A percentile compares a stretch with the other conserved stretches of the same genome.
phyloP scores from a whole-genome alignment of 1,284 basidiomycete species.

The Vanrija humicola region DNA sequence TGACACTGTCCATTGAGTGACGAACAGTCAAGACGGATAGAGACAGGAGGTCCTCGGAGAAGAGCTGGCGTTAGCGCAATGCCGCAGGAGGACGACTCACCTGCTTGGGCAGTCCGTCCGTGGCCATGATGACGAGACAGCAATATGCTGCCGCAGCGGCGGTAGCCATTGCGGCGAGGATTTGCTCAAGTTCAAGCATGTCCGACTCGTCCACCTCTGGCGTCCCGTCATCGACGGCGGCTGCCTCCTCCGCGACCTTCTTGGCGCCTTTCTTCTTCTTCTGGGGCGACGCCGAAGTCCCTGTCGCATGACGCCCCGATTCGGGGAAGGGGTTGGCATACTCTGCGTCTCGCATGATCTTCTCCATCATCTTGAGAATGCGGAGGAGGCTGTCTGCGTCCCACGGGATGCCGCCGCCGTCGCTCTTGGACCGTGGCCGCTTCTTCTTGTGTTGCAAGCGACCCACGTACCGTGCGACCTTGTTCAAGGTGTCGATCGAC shows the following conservation, averaged over 20 bases:
- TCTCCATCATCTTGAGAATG: conserved; percentile 68
- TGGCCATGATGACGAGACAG: conserved; percentile 68
- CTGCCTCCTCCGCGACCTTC: conserved; percentile 35
- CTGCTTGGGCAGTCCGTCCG: conserved; percentile 76
- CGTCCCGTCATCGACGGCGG: not conserved
- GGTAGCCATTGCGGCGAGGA: conserved; percentile 61
- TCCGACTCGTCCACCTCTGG: conserved; percentile 50
- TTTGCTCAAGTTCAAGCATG: conserved; percentile 53
- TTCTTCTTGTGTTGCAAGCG: conserved; percentile 24
- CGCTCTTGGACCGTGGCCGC: conserved; percentile 11
- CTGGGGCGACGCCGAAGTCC: conserved; percentile 1
- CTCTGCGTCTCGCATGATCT: conserved; percentile 68
- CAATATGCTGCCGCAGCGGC: conserved; percentile 77
- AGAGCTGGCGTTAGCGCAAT: conserved; percentile 56
- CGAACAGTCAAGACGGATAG: conserved; percentile 72
- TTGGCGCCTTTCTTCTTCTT: conserved; percentile 52
- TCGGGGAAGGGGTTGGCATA: conserved; percentile 64
- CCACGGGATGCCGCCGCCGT: conserved; percentile 32
- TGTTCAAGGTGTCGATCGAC: conserved; percentile 59
- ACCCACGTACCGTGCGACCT: conserved; percentile 51
- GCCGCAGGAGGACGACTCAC: conserved; percentile 50
- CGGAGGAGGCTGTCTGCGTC: conserved; percentile 61
- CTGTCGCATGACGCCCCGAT: conserved; percentile 27
- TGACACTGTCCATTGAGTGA: conserved; percentile 68
- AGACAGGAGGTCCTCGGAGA: conserved; percentile 86